A percentile compares a stretch with the other conserved stretches of the same genome.
Evolutionary conservation across 495 filamentous ascomycete species (phyloP).

Genomic region (Neurospora tetraspora): DNA sequence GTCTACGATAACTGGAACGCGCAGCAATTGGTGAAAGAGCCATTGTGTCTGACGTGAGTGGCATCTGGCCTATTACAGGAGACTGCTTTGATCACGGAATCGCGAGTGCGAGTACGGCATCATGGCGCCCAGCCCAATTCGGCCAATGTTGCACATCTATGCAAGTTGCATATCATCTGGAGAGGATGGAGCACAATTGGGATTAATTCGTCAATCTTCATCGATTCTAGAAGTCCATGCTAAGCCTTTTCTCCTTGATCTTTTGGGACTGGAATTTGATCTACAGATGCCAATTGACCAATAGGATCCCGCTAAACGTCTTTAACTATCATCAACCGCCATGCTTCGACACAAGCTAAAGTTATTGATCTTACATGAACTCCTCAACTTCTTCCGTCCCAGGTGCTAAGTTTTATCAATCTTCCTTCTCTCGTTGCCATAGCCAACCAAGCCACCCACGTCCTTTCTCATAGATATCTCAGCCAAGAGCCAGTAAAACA

Average conservation of each 20-base stretch:
- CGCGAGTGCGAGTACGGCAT: background rate
- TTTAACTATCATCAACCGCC: background rate
- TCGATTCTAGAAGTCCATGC: background rate
- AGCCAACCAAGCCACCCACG: background rate
- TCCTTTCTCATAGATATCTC: background rate
- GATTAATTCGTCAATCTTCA: background rate
- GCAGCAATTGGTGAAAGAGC: conserved; percentile 4
- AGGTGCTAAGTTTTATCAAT: background rate
- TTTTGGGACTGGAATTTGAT: background rate
- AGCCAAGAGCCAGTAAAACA: background rate
- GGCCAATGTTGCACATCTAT: background rate
- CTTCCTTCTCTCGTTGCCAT: background rate
- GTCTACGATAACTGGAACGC: background rate
- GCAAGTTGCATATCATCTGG: background rate
- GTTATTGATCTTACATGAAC: background rate
- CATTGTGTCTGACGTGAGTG: conserved; percentile 14
- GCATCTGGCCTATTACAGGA: background rate
- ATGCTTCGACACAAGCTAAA: background rate
- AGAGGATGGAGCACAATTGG: background rate
- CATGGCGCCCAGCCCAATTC: background rate
- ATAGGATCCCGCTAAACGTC: background rate
- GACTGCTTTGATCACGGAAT: conserved; percentile 1
- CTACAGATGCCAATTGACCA: background rate
- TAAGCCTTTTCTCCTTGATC: background rate
- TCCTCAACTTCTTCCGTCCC: background rate